Conservation (phyloP, 208 protist genomes). For the Hexamita inflata region DNA sequence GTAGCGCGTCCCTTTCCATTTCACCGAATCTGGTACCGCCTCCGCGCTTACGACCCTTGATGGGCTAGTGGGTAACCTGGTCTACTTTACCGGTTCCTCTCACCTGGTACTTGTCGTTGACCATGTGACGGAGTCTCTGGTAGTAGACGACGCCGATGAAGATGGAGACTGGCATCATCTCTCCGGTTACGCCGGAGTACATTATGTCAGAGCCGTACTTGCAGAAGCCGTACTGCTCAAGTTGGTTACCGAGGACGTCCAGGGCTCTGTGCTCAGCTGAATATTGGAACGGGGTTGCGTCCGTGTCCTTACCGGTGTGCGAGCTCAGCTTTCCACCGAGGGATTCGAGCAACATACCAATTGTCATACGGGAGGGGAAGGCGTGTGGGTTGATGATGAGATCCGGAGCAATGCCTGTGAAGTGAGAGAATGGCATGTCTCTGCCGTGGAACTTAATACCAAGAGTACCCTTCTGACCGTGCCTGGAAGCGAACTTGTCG, state of each 20-base stretch:
- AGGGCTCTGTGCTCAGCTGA: slow-evolving; percentile 58
- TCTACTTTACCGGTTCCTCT: slow-evolving; percentile 71
- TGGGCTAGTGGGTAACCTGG: slow-evolving; percentile 86
- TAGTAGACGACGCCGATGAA: slow-evolving; percentile 89
- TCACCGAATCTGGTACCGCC: slow-evolving; percentile 97
- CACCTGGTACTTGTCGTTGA: slow-evolving; percentile 97
- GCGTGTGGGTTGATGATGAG: slow-evolving; percentile 99
- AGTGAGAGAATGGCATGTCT: slow-evolving; percentile 60
- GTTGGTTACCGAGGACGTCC: slow-evolving; percentile 84
- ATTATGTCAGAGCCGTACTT: slow-evolving; percentile 63
- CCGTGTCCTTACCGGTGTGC: slow-evolving; percentile 73
- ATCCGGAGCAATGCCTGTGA: slow-evolving; percentile 57
- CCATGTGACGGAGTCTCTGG: slow-evolving; percentile 97
- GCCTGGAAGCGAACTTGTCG: slow-evolving; percentile 97
- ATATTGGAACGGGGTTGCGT: slow-evolving; percentile 75
- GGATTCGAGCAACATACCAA: slow-evolving; percentile 84
- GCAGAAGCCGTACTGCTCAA: slow-evolving; percentile 74
- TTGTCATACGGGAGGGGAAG: slow-evolving; percentile 99
- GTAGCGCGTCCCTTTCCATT: slow-evolving; percentile 98
- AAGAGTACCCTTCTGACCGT: slow-evolving; percentile 97
- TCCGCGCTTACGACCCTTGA: slow-evolving; percentile 71
- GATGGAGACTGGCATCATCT: slow-evolving; percentile 80
- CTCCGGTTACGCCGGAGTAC: slow-evolving; percentile 72
- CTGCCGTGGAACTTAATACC: slow-evolving; percentile 66
- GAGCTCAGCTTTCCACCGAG: slow-evolving; percentile 83